A percentile compares a stretch with the other conserved stretches of the same genome.
These are phyloP conservation scores for Talaromyces sp. DNA, from an alignment of 2,329 filamentous ascomycete species.

Conservation along the genomic window DNA sequence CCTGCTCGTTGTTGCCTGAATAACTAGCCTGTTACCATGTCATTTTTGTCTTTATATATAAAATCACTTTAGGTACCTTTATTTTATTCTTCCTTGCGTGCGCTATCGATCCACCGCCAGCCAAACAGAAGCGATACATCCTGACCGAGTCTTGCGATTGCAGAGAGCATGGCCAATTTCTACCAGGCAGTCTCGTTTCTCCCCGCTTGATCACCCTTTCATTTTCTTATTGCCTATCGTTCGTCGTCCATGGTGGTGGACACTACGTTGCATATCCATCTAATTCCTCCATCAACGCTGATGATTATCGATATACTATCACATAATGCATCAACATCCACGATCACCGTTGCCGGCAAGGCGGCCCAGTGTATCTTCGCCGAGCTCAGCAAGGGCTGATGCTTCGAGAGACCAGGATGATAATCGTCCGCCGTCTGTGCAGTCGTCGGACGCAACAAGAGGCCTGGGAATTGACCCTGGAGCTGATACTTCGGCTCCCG, in stretches of 20 bases:
- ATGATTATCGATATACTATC: not conserved
- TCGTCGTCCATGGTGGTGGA: constrained; percentile 2
- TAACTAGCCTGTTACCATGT: constrained; percentile 17
- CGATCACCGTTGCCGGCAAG: constrained; percentile 71
- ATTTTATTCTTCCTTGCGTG: not conserved
- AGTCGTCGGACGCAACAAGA: constrained; percentile 50
- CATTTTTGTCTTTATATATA: constrained; percentile 19
- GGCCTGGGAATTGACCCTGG: constrained; percentile 51
- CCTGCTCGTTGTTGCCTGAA: constrained; percentile 25
- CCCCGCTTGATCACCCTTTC: constrained; percentile 32
- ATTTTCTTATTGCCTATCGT: not conserved
- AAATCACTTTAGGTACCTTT: constrained; percentile 9
- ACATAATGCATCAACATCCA: constrained; percentile 84
- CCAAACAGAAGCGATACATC: not conserved
- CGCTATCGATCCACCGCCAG: not conserved
- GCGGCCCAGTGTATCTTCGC: constrained; percentile 67
- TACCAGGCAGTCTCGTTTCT: constrained; percentile 29
- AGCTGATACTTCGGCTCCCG: constrained; percentile 49
- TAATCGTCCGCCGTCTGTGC: constrained; percentile 52
- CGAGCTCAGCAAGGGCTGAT: constrained; percentile 69
- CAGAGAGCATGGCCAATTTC: constrained; percentile 41
- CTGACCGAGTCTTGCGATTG: constrained; percentile 19
- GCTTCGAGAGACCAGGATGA: constrained; percentile 67
- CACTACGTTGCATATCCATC: not conserved
- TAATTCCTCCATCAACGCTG: constrained; percentile 4